Evolutionary conservation across 495 filamentous ascomycete species (phyloP), one percentile per base, ranked within the genome.

Genomic region (Penicillium malachiteum): DNA sequence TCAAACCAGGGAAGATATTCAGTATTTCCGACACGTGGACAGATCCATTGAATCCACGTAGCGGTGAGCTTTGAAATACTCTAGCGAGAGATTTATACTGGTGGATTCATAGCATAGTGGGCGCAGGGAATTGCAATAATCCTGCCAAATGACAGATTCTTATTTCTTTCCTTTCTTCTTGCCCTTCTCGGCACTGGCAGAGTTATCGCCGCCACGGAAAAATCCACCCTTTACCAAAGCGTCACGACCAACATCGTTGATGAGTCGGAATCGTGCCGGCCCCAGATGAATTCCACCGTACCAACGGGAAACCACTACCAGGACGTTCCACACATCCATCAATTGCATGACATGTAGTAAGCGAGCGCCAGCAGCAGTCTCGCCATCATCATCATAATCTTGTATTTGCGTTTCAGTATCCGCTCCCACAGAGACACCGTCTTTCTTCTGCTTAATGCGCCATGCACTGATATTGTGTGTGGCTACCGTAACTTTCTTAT

Each of bases 271-370:
- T 54, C 94, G 75, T 63, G 91, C 87, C 45, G 92, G 92, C 0
- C 94, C 94, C 18, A 98, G 69, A 54, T 89, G 86, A 40, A 93
- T 79, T 0, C 94, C 94, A 0, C 94, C 94, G 74, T 95, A 97
- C 94, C 94, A 98, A 48, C 94, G 72, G 35, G 88, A 91, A 14
- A 98, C 94, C n/a, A 98, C 88, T 1, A 97, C 91, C 68, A 97
- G 84, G 7, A 87, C 84, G 70, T 94, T 83, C 90, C 90, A 96
- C 8, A 95, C 82, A 70, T 91, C 89, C 92, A 97, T 97, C 60
- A 93, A 66, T 77, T 96, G 90, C 85, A 98, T 85, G 44, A 98
- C 73, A 74, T 95, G 89, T 39, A 96, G 75, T 62, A 97, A 63
- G 26, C 94, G 81, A 0, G 87, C 84, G 1, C 94, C 94, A 5